Base-by-base conservation (phyloP, 495 filamentous ascomycete species). In the Talaromyces proteolyticus region DNA sequence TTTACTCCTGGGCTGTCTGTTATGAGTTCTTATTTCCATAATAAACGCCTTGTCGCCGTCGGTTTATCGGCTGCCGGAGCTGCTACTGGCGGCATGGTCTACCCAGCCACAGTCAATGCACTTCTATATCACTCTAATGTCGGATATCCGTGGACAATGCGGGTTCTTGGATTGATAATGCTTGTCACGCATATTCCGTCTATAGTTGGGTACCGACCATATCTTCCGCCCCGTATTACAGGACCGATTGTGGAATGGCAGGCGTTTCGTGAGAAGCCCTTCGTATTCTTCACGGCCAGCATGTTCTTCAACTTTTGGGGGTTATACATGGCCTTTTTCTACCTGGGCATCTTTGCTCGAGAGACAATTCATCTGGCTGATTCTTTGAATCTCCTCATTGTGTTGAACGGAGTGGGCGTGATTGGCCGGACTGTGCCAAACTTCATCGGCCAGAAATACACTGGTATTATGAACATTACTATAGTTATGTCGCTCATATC, bases 241-340 rank as follows among this genome's bases (percentile, higher is more conserved):
- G 83, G 84, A 1, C 68, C 75, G 8, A 39, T 82, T 6, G 66
- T 87, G 6, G 84, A 88, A 38, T 76, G 68, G 70, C 53, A 53
- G 4, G 80, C 80, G 1, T 87, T 88, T 55, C 70, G 61, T 40
- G 81, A 87, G 54, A 52, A 59, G 4, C 65, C 83, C 21, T 88
- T 83, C 57, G 54, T 73, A 2, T 66, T 88, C n/a, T 88, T 87
- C 55, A 68, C 74, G 0, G 50, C 69, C 2, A 77, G 77, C 44
- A 79, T 75, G 62, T 70, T 76, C 55, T 56, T 80, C 42, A 63
- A 65, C 47, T 81, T 84, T 58, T 77, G 74, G 74, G 77, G 70
- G 0, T 53, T 81, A 1, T 89, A 86, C 56, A 84, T 89, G 56
- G 77, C 75, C 6, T 86, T 82, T 57, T 87, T 85, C 62, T 89